Evolutionary conservation across 345 rosid genomes (phyloP).

Genomic region (Noccaea caerulescens): DNA sequence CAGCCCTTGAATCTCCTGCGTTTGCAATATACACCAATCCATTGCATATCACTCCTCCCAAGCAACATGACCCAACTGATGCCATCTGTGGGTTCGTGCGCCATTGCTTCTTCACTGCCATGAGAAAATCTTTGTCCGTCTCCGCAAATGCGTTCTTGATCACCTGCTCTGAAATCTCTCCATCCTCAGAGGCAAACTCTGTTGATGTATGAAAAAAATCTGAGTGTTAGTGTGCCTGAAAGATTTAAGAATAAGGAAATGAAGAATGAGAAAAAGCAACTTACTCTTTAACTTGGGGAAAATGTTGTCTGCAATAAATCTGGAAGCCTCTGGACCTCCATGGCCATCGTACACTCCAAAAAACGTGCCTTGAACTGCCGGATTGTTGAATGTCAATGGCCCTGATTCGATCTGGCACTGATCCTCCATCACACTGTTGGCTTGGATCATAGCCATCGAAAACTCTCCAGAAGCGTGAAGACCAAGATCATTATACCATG

Average conservation of each 20-base stretch:
- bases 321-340: slow-evolving; percentile 80
- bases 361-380: slow-evolving; percentile 65
- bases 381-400: slow-evolving; percentile 49
- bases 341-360: slow-evolving; percentile 88
- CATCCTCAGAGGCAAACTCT: slow-evolving; percentile 59
- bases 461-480: slow-evolving; percentile 69
- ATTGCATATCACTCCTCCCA: slow-evolving; percentile 69
- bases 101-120: slow-evolving; percentile 69
- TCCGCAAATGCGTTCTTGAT: slow-evolving; percentile 60
- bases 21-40: slow-evolving; percentile 70
- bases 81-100: slow-evolving; percentile 66
- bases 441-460: slow-evolving; percentile 86
- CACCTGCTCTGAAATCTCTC: slow-evolving; percentile 54
- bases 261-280: slow-evolving; percentile 24
- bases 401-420: slow-evolving; percentile 93
- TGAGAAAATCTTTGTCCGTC: slow-evolving; percentile 69
- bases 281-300: slow-evolving; percentile 69
- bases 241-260: slow-evolving; percentile 14
- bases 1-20: slow-evolving; percentile 77
- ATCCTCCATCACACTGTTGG: slow-evolving; percentile 71
- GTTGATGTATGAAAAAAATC: slow-evolving; percentile 21
- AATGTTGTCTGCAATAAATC: slow-evolving; percentile 60
- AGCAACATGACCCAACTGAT: slow-evolving; percentile 79
- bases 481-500: slow-evolving; percentile 76
- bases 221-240: slow-evolving; percentile 22